A percentile compares a stretch with the other conserved stretches of the same genome.
phyloP scores from a whole-genome alignment of 1,284 basidiomycete genomes.

The Leccinum huronense region DNA sequence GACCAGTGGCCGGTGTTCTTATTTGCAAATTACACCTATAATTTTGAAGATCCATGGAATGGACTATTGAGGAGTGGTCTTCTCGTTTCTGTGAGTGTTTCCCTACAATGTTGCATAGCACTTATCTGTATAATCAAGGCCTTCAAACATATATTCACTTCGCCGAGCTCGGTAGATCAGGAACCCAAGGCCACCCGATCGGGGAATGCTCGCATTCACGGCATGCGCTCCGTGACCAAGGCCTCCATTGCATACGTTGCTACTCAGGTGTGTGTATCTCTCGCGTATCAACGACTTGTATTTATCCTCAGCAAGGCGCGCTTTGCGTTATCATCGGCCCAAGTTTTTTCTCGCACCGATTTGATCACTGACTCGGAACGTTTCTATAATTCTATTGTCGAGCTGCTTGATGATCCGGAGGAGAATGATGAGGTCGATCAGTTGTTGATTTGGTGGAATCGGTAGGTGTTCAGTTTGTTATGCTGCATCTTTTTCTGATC shows the following conservation, averaged over 20 bases:
- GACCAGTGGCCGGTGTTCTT: too few relatives aligned
- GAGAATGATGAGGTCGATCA: background rate
- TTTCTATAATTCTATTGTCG: background rate
- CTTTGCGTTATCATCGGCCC: background rate
- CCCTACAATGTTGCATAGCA: too few relatives aligned
- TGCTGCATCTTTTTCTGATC: background rate
- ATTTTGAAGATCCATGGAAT: too few relatives aligned
- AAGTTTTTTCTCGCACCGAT: background rate
- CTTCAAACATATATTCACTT: too few relatives aligned
- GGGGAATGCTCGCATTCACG: background rate
- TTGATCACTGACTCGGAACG: background rate
- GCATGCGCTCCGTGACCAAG: background rate
- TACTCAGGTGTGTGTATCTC: background rate
- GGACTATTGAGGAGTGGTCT: too few relatives aligned
- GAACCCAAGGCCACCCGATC: too few relatives aligned
- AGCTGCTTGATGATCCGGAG: background rate
- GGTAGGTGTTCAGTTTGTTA: background rate
- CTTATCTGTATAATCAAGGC: too few relatives aligned
- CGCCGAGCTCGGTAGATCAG: too few relatives aligned
- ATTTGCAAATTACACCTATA: too few relatives aligned
- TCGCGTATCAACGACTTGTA: background rate
- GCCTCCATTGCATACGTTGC: background rate
- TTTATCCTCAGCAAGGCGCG: background rate
- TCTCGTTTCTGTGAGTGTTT: too few relatives aligned
- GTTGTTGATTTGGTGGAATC: background rate